Evolutionary conservation across 139 green algal genomes (phyloP), one percentile per base, ranked within the genome.

Genomic region (Nannochloris sp.): DNA sequence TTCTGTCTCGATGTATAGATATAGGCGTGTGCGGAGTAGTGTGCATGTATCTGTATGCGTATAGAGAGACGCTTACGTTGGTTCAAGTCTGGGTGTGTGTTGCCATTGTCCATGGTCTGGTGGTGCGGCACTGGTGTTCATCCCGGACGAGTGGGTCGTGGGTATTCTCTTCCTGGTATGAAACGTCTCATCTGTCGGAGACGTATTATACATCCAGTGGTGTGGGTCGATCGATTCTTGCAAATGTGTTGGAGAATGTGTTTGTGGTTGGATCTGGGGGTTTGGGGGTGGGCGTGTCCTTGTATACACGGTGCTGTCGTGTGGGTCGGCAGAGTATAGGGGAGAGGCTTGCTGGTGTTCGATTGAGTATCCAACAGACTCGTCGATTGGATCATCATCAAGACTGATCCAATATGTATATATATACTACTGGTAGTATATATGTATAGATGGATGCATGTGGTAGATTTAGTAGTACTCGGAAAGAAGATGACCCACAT

Each of bases 221-320:
- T 29, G 0, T 25, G 31, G 20, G n/a, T 17, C 20, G 23, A 5
- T n/a, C n/a, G 6, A 23, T 23, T 29, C n/a, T 51, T 25, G 25
- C 58, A 14, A 29, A 64, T 16, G 8, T 51, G 25, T 17, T 64
- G 20, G 58, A 64, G 20, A 59, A 29, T 64, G 40, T 64, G n/a
- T 64, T 49, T 64, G n/a, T 64, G 2, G 10, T 64, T 5, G 58
- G 58, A 1, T 57, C 58, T 33, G n/a, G 57, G 10, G 58, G 58
- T 1, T 8, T 31, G 9, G 58, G 58, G 6, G 8, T 31, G 20
- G 8, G 20, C 17, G 20, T 64, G 23, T 49, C 23, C 20, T 28
- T 64, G 23, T 20, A 31, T 17, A 57, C 25, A 31, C 29, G 58
- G 20, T 51, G 40, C 11, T 9, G 16, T 31, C 10, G 17, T 25